These are phyloP conservation scores for Yarrowia divulgata DNA, from an alignment of 805 yeast species.

Conservation along the genomic window DNA sequence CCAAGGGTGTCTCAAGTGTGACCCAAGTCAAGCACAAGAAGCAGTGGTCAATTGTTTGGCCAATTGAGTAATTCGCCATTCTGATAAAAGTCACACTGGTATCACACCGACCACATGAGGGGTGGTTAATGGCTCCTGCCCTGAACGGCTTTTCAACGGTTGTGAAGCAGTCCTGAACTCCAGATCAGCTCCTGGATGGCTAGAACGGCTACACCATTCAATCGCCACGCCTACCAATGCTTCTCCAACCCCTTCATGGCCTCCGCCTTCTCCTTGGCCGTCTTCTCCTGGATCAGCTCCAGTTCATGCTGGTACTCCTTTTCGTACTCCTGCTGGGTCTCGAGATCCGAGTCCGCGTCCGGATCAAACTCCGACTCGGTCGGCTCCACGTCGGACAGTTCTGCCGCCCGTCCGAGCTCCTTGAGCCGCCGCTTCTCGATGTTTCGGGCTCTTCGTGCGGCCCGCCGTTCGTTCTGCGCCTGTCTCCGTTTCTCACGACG, in stretches of 20 bases:
- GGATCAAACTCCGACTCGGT: slow-evolving; percentile 26
- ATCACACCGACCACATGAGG: no score
- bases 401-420: slow-evolving; percentile 8
- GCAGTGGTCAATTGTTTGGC: no score
- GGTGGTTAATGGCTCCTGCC: no score
- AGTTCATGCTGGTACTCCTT: slow-evolving; percentile 17
- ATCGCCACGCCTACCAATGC: slow-evolving; percentile 19
- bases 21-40: no score
- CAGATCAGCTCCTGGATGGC: no score
- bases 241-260: slow-evolving; percentile 8
- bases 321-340: slow-evolving; percentile 19
- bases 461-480: slow-evolving; percentile 18
- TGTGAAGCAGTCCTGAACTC: no score
- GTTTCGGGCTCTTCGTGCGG: slow-evolving; percentile 1
- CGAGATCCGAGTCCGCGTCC: slow-evolving; percentile 9
- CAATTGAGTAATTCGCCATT: no score
- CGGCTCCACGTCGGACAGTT: slow-evolving; percentile 17
- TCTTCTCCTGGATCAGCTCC: slow-evolving; percentile 16
- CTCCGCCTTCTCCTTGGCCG: slow-evolving; percentile 10
- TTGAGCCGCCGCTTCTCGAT: slow-evolving; percentile 21
- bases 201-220: background rate
- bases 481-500: background rate
- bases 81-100: no score
- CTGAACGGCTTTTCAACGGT: no score
- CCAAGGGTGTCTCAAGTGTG: no score